Percentiles rank a stretch among this genome's conserved stretches.
These are phyloP conservation scores for Pascua sp. DNA, from an alignment of 1,284 basidiomycete genomes.

Conservation along the genomic window DNA sequence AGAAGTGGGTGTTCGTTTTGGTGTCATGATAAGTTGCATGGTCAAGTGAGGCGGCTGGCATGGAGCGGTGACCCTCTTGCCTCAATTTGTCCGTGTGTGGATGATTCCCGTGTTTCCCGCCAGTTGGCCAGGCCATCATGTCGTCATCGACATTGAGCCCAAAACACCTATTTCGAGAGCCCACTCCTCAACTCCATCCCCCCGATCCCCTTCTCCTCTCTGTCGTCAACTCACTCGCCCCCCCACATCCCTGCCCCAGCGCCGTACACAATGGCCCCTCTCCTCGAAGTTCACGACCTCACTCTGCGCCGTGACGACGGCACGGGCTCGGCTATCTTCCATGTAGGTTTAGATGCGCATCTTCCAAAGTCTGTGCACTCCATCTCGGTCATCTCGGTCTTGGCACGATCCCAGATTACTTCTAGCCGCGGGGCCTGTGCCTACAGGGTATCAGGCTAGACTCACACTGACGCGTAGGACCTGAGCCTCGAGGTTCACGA, in stretches of 20 bases:
- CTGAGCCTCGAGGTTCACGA: conserved; percentile 62
- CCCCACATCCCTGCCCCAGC: not conserved
- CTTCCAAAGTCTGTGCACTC: not conserved
- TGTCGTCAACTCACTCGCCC: not conserved
- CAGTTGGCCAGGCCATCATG: not conserved
- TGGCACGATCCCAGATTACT: not conserved
- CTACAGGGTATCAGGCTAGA: no score
- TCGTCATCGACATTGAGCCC: not conserved
- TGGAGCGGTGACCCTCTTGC: no score
- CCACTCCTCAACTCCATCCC: no score
- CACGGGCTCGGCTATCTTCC: conserved; percentile 36
- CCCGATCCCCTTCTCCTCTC: no score
- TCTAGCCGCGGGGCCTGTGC: not conserved
- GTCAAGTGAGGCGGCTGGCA: no score
- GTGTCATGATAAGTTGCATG: no score
- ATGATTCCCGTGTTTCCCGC: not conserved
- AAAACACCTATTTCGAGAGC: no score
- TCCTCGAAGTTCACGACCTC: conserved; percentile 25
- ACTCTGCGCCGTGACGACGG: conserved; percentile 37
- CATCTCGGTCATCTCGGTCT: no score
- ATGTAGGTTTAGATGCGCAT: conserved; percentile 17
- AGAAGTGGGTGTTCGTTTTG: not conserved
- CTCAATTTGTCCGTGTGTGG: no score
- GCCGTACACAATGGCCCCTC: conserved; percentile 2
- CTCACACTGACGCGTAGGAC: conserved; percentile 38